Percentiles rank a stretch among this genome's conserved stretches.
Evolutionary conservation across 345 rosid genomes (phyloP).

Genomic region (Populus nigra): DNA sequence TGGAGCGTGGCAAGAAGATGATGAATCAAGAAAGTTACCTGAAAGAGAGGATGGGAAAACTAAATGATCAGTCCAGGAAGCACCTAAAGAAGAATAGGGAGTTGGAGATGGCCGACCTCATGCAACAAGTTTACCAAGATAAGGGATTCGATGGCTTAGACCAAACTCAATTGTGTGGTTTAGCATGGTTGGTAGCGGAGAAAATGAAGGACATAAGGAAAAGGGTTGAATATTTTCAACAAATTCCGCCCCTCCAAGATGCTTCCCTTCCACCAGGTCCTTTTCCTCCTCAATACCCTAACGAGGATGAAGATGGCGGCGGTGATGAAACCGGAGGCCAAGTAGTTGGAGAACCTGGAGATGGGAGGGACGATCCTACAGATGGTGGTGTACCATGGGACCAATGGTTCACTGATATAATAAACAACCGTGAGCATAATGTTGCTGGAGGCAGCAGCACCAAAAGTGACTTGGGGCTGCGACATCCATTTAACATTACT

Average conservation of each 20-base stretch:
- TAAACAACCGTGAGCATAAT: neutral
- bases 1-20: slow-evolving; percentile 31
- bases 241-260: slow-evolving; percentile 2
- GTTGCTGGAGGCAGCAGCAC: neutral
- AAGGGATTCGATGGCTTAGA: slow-evolving; percentile 7
- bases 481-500: neutral
- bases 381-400: slow-evolving; percentile 2
- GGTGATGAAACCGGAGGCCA: neutral
- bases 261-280: neutral
- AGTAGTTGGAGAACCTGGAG: neutral
- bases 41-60: slow-evolving; percentile 23
- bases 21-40: slow-evolving; percentile 35
- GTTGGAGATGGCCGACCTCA: slow-evolving; percentile 12
- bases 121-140: slow-evolving; percentile 20
- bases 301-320: neutral
- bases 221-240: slow-evolving; percentile 15
- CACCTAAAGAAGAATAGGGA: slow-evolving; percentile 17
- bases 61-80: slow-evolving; percentile 21
- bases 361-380: neutral
- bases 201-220: slow-evolving; percentile 19
- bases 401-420: slow-evolving; percentile 13
- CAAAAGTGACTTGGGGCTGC: neutral
- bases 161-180: neutral
- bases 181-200: slow-evolving; percentile 30
- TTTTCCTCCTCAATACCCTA: neutral